Evolutionary conservation across 2,329 filamentous ascomycete species (phyloP).

Genomic region (Xylaria sp.): DNA sequence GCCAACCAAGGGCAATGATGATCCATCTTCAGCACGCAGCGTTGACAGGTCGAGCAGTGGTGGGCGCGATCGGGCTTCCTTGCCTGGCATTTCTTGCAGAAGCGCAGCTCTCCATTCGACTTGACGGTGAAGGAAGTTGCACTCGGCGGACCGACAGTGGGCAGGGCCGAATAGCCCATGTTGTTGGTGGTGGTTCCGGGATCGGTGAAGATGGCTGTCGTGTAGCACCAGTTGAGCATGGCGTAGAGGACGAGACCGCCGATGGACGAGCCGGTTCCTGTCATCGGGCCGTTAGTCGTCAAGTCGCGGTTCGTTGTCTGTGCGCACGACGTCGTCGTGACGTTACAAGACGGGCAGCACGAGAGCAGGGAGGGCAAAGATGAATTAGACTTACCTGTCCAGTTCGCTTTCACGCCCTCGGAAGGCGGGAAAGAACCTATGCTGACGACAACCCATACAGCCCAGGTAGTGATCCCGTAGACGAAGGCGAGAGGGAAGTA

Average conservation of each 20-base stretch:
- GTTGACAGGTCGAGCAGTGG: constrained; percentile 94
- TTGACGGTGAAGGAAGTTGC: constrained; percentile 90
- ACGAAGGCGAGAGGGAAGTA: constrained; percentile 93
- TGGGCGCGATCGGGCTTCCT: constrained; percentile 95
- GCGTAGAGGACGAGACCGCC: constrained; percentile 78
- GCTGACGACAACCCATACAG: constrained; percentile 83
- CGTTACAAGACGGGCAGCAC: not conserved
- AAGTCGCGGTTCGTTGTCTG: not conserved
- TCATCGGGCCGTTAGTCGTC: constrained; percentile 31
- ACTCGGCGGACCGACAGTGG: constrained; percentile 71
- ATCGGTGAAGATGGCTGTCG: constrained; percentile 89
- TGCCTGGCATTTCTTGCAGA: constrained; percentile 97
- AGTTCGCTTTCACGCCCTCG: constrained; percentile 57
- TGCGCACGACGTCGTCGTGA: not conserved
- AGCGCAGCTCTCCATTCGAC: constrained; percentile 85
- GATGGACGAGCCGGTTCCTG: constrained; percentile 67
- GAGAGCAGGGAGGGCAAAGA: not conserved
- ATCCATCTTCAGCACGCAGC: constrained; percentile 99
- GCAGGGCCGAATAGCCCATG: constrained; percentile 81
- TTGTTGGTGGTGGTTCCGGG: constrained; percentile 78
- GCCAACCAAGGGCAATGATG: constrained; percentile 99
- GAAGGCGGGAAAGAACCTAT: constrained; percentile 69
- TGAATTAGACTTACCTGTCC: constrained; percentile 63
- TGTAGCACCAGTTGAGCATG: constrained; percentile 89
- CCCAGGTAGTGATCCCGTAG: constrained; percentile 92